Evolutionary conservation across 441 rosid species (phyloP), one percentile per base, ranked within the genome.

Genomic region (Erodium texanum): DNA sequence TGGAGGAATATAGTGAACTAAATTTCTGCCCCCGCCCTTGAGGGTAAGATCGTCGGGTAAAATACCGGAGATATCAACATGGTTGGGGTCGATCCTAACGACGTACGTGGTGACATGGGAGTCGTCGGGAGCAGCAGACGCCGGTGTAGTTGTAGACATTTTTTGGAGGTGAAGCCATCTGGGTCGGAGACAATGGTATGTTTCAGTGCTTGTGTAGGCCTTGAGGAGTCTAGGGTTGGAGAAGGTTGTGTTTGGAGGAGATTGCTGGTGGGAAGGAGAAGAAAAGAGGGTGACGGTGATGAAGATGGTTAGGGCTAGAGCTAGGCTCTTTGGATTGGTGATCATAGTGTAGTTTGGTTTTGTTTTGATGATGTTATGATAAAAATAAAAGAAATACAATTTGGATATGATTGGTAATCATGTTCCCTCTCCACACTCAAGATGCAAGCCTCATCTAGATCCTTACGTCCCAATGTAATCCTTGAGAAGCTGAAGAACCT

Each of bases 131-230:
- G 92, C 98, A 92, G 67, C 58, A 89, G 5, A 92, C 86, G 15
- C 98, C 89, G 1, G 82, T 83, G 84, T 92, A 92, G 87, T 80
- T 86, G 79, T 95, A 89, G 1, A 92, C 96, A 27, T n/a, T n/a
- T n/a, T n/a, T 88, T 41, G 1, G 88, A 87, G 32, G 95, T 85
- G 71, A 85, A 81, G 61, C 79, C 77, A 23, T 81, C 74, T 22
- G 96, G 96, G 82, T 92, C 96, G 10, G 84, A 83, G 6, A 77
- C 77, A 36, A 92, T 89, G 64, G 80, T 68, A 68, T 76, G 70
- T 66, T 88, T 92, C 90, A 86, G 88, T 27, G 95, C 91, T 72
- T 88, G 50, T 27, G 70, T 77, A 89, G 36, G 98, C 98, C 10
- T 81, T 79, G 48, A 48, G 75, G 70, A 89, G 98, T 67, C 90